Percentiles rank a stretch among this genome's conserved stretches.
phyloP scores from a whole-genome alignment of 495 filamentous ascomycete genomes.

The Hyaloscypha hepaticicola region DNA sequence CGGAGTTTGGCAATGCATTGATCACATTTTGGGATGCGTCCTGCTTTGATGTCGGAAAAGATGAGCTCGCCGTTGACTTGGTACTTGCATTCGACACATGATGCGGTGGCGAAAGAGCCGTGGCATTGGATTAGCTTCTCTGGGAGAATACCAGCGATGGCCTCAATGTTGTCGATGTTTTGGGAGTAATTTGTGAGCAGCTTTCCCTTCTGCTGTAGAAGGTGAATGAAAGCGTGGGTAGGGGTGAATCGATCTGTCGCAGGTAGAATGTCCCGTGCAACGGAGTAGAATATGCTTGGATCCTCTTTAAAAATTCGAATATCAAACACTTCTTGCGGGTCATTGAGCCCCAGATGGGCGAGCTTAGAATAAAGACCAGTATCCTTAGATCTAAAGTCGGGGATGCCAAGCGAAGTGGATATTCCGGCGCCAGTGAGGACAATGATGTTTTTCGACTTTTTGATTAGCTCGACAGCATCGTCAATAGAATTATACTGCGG shows the following conservation, averaged over 20 bases:
- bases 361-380: constrained; percentile 86
- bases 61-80: constrained; percentile 74
- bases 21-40: constrained; percentile 65
- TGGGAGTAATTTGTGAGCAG: constrained; percentile 96
- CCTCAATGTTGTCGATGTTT: constrained; percentile 97
- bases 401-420: constrained; percentile 84
- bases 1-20: constrained; percentile 53
- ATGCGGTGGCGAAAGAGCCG: constrained; percentile 89
- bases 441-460: constrained; percentile 77
- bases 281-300: constrained; percentile 85
- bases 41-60: constrained; percentile 74
- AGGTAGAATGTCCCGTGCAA: constrained; percentile 89
- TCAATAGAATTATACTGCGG: constrained; percentile 80
- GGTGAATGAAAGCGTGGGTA: constrained; percentile 91
- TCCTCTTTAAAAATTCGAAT: constrained; percentile 83
- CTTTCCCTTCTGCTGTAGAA: constrained; percentile 88
- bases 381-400: constrained; percentile 83
- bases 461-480: constrained; percentile 77
- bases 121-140: constrained; percentile 96
- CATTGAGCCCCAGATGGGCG: constrained; percentile 64
- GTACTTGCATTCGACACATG: constrained; percentile 79
- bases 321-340: constrained; percentile 95
- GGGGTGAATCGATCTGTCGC: constrained; percentile 73
- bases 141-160: constrained; percentile 74
- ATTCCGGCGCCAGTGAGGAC: constrained; percentile 95